Evolutionary conservation across 441 rosid genomes (phyloP).

Genomic region (Gossypium laxum): DNA sequence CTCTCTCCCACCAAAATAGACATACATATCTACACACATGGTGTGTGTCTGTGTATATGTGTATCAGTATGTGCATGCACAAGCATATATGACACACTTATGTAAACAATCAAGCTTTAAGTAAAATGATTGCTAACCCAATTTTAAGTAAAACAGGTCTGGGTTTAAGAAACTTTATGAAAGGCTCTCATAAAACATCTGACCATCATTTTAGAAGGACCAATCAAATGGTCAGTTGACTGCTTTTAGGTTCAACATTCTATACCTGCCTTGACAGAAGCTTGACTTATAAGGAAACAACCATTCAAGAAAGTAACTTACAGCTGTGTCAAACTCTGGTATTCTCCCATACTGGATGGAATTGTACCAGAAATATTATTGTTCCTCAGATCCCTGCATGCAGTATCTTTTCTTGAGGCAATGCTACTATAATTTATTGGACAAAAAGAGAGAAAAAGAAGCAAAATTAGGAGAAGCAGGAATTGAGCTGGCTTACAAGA

Average conservation of each 20-base stretch:
- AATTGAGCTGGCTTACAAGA: slow-evolving; percentile 34
- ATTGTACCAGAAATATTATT: slow-evolving; percentile 37
- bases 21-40: background rate
- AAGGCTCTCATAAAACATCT: background rate
- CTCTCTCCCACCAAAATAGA: background rate
- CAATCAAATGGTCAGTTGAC: background rate
- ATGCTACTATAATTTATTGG: slow-evolving; percentile 1
- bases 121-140: background rate
- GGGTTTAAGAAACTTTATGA: background rate
- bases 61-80: background rate
- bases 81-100: background rate
- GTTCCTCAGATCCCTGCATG: slow-evolving; percentile 44
- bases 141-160: background rate
- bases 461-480: background rate
- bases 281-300: background rate
- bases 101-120: background rate
- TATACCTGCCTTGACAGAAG: background rate
- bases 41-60: background rate
- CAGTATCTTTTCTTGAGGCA: background rate
- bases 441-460: background rate
- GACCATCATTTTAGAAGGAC: background rate
- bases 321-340: slow-evolving; percentile 34
- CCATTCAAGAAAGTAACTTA: slow-evolving; percentile 26
- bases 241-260: background rate
- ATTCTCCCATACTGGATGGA: slow-evolving; percentile 43